Conservation (phyloP, 352 stramenopile genomes). For the Pythium aquatile region DNA sequence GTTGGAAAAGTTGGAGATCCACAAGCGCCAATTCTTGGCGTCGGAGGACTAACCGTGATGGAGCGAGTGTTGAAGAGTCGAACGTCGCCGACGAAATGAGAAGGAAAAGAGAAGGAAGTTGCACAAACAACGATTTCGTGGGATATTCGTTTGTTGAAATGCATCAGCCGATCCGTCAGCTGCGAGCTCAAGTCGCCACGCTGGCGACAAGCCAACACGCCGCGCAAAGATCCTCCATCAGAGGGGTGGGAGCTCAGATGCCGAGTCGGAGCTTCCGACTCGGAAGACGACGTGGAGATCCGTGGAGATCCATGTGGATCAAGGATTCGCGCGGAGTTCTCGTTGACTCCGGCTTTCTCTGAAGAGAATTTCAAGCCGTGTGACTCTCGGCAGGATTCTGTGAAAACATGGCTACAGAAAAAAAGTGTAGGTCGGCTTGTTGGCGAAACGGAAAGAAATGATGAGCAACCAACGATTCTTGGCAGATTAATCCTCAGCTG, state of each 20-base stretch:
- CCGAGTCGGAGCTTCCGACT: too few species aligned
- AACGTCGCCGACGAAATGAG: not conserved
- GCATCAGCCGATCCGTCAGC: not conserved
- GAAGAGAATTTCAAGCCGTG: not conserved
- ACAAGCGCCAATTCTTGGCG: slow-evolving; percentile 16
- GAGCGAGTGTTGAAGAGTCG: not conserved
- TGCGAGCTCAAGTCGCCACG: not conserved
- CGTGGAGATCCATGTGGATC: too few species aligned
- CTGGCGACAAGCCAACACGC: not conserved
- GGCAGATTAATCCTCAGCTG: not conserved
- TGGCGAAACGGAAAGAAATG: not conserved
- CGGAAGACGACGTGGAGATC: too few species aligned
- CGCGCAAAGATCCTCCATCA: not conserved
- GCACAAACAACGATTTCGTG: not conserved
- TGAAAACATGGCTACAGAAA: not conserved
- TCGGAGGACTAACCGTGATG: not conserved
- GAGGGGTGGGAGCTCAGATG: too few species aligned
- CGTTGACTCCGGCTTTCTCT: not conserved
- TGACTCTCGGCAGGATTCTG: not conserved
- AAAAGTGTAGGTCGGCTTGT: not conserved
- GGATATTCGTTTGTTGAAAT: not conserved
- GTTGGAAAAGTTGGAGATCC: slow-evolving; percentile 35
- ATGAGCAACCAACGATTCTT: not conserved
- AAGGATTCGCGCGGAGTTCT: not conserved
- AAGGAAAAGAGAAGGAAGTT: not conserved